Evolutionary conservation across 2,329 filamentous ascomycete genomes (phyloP).

Genomic region (Colletotrichum destructivum): DNA sequence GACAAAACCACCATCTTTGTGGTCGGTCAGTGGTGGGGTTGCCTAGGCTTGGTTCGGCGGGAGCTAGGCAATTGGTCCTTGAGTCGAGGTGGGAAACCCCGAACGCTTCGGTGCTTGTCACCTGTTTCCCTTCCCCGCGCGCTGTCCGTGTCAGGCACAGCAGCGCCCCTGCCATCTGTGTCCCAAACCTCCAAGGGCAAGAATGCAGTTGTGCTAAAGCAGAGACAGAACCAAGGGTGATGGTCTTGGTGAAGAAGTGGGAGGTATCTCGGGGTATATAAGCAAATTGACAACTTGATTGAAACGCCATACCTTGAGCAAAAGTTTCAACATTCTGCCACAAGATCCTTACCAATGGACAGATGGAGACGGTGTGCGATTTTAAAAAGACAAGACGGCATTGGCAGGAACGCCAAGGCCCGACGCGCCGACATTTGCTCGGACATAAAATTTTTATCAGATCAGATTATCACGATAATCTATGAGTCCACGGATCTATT

Average conservation of each 20-base stretch:
- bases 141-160: conserved; percentile 28
- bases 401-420: conserved; percentile 22
- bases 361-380: not conserved
- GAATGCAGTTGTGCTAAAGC: not conserved
- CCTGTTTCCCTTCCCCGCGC: conserved; percentile 16
- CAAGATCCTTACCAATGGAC: not conserved
- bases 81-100: conserved; percentile 8
- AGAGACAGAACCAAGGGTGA: not conserved
- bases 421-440: conserved; percentile 36
- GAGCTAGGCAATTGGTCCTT: conserved; percentile 25
- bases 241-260: not conserved
- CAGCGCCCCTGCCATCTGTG: conserved; percentile 20
- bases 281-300: not conserved
- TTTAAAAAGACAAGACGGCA: not conserved
- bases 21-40: conserved; percentile 29
- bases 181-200: not conserved
- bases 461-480: conserved; percentile 42
- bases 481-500: conserved; percentile 23
- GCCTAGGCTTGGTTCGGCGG: conserved; percentile 17
- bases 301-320: no score
- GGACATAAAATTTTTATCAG: conserved; percentile 35
- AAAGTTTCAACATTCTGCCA: not conserved
- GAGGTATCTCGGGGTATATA: no score
- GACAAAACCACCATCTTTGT: not conserved
- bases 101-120: conserved; percentile 6